These are phyloP conservation scores for Penicillium simplicissimum DNA, from an alignment of 495 filamentous ascomycete species.

Conservation along the genomic window DNA sequence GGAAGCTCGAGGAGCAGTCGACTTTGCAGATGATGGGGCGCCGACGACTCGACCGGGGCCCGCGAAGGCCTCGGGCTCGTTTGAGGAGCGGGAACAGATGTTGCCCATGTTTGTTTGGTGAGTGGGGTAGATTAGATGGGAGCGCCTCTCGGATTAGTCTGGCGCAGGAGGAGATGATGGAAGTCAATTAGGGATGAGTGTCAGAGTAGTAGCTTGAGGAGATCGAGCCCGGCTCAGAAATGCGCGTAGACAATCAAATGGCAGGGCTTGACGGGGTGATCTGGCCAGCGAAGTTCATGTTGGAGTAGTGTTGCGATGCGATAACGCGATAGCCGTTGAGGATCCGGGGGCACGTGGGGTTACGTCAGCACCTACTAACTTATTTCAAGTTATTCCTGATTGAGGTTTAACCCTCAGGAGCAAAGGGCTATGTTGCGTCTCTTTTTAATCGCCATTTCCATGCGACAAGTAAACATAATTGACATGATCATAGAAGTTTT, in stretches of 20 bases:
- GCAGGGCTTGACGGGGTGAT: background rate
- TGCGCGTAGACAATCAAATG: background rate
- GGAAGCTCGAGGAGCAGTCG: slow-evolving; percentile 35
- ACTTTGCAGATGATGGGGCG: slow-evolving; percentile 15
- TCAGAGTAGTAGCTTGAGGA: background rate
- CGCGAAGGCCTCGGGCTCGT: slow-evolving; percentile 54
- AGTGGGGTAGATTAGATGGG: slow-evolving; percentile 1
- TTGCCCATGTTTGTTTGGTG: slow-evolving; percentile 61
- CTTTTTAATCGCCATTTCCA: background rate
- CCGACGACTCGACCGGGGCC: slow-evolving; percentile 64
- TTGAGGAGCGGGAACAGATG: slow-evolving; percentile 66
- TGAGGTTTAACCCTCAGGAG: background rate
- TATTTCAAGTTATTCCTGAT: background rate
- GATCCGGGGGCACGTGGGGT: slow-evolving; percentile 32
- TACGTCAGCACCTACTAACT: slow-evolving; percentile 13
- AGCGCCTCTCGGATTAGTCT: background rate
- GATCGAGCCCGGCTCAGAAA: background rate
- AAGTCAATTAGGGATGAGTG: background rate
- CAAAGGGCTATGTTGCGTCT: background rate
- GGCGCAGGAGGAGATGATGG: background rate
- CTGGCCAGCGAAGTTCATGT: background rate
- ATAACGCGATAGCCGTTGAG: slow-evolving; percentile 14
- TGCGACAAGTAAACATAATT: background rate
- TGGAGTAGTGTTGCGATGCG: slow-evolving; percentile 9
- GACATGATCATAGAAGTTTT: no score